These are phyloP conservation scores for Taphrina flavorubra DNA, from an alignment of 1,139 yeast genomes.

Conservation along the genomic window DNA sequence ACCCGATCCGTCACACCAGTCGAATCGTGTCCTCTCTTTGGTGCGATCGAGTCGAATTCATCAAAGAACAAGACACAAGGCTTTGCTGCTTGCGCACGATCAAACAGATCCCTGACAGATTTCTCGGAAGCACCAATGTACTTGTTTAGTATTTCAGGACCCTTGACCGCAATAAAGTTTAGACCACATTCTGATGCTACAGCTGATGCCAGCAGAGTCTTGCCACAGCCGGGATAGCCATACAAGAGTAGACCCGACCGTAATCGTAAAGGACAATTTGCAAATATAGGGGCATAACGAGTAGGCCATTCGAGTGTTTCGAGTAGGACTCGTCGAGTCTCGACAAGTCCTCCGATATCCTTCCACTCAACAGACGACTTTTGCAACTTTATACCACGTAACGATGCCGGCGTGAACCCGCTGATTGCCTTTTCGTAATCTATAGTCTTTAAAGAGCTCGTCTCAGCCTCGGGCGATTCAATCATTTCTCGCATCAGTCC, in stretches of 20 bases:
- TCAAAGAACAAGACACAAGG: slow-evolving; percentile 95
- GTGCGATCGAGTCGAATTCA: slow-evolving; percentile 96
- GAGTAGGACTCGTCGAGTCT: slow-evolving; percentile 73
- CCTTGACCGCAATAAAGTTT: slow-evolving; percentile 90
- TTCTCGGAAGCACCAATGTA: slow-evolving; percentile 98
- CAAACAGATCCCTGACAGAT: slow-evolving; percentile 88
- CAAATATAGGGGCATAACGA: slow-evolving; percentile 90
- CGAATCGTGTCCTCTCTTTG: slow-evolving; percentile 95
- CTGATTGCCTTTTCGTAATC: slow-evolving; percentile 65
- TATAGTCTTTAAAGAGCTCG: slow-evolving; percentile 9
- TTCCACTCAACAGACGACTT: slow-evolving; percentile 78
- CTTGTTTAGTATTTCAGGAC: slow-evolving; percentile 94
- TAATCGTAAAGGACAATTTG: slow-evolving; percentile 80
- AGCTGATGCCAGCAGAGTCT: slow-evolving; percentile 89
- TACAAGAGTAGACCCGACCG: slow-evolving; percentile 88
- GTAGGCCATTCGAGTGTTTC: slow-evolving; percentile 98
- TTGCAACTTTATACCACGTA: slow-evolving; percentile 85
- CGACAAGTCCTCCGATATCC: slow-evolving; percentile 79
- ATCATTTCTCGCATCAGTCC: slow-evolving; percentile 53
- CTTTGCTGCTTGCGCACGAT: slow-evolving; percentile 89
- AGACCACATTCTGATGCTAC: slow-evolving; percentile 94
- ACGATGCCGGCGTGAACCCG: slow-evolving; percentile 77
- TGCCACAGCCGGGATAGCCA: slow-evolving; percentile 98
- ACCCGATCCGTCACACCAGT: slow-evolving; percentile 98
- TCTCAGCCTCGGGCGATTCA: not conserved